Evolutionary conservation across 371 early-diverging fungal species (phyloP).

Genomic region (Mucor piriformis): DNA sequence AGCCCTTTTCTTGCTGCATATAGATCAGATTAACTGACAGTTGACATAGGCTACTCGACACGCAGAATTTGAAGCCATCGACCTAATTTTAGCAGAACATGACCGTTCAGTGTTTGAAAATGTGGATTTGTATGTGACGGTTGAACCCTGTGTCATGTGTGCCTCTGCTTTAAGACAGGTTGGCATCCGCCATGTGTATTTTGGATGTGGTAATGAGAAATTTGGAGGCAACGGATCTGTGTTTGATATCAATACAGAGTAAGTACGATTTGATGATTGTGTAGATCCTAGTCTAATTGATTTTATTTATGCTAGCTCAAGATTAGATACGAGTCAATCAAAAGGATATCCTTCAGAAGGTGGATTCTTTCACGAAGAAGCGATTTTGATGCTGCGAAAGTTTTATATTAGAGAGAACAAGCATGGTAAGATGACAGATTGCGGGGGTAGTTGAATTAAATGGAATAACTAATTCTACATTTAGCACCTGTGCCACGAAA

Average conservation of each 20-base stretch:
- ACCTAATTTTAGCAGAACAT: constrained; percentile 63
- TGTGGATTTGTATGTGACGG: constrained; percentile 92
- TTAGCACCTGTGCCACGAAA: constrained; percentile 88
- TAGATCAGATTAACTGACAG: background rate
- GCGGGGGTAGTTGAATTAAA: background rate
- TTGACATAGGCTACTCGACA: constrained; percentile 81
- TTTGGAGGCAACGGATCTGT: constrained; percentile 97
- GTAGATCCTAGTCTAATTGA: too few relatives aligned
- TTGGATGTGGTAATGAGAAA: constrained; percentile 91
- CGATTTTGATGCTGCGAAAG: constrained; percentile 81
- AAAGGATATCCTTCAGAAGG: constrained; percentile 65
- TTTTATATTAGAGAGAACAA: constrained; percentile 93
- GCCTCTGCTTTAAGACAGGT: constrained; percentile 86
- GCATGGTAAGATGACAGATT: constrained; percentile 54
- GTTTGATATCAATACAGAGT: constrained; percentile 72
- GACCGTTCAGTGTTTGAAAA: constrained; percentile 50
- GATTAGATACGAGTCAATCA: constrained; percentile 34
- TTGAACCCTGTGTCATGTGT: constrained; percentile 99
- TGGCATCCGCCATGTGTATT: constrained; percentile 80
- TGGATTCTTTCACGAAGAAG: constrained; percentile 80
- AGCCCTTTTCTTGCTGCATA: background rate
- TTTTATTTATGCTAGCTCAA: too few relatives aligned
- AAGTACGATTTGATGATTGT: too few relatives aligned
- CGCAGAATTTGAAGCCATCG: constrained; percentile 92
- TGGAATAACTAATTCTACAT: background rate